phyloP scores from a whole-genome alignment of 345 rosid species.

The Leavenworthia alabamica region DNA sequence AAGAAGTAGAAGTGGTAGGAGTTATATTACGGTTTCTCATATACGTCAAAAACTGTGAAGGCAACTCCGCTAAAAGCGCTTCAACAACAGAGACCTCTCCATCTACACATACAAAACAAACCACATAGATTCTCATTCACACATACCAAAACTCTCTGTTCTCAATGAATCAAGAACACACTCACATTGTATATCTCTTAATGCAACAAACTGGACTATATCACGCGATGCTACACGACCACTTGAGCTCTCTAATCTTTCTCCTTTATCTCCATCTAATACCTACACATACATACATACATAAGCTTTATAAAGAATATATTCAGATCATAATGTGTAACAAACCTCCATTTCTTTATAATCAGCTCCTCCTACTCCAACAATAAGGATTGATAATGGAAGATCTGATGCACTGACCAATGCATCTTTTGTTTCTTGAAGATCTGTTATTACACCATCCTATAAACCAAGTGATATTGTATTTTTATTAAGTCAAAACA shows the following conservation, averaged over 20 bases:
- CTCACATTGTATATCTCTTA: conserved; percentile 74
- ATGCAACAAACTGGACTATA: conserved; percentile 87
- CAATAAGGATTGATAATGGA: conserved; percentile 82
- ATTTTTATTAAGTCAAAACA: not conserved
- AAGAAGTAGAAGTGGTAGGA: conserved; percentile 39
- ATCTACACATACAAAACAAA: conserved; percentile 41
- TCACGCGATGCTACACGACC: conserved; percentile 92
- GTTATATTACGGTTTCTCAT: conserved; percentile 63
- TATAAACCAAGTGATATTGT: conserved; percentile 9
- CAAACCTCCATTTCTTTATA: conserved; percentile 98
- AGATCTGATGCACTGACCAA: conserved; percentile 88
- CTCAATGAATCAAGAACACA: not conserved
- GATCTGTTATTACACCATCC: conserved; percentile 97
- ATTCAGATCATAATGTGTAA: too few relatives aligned
- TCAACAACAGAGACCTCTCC: conserved; percentile 75
- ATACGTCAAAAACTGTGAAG: conserved; percentile 70
- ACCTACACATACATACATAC: conserved; percentile 40
- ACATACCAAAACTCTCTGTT: not conserved
- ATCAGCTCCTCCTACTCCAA: conserved; percentile 99
- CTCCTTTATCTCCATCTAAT: conserved; percentile 87
- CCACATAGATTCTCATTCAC: too few relatives aligned
- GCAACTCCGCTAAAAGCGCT: conserved; percentile 78
- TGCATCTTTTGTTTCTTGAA: conserved; percentile 92
- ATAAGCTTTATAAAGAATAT: not conserved
- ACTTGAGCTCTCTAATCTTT: conserved; percentile 69